These are phyloP conservation scores for Hanseniaspora meyeri DNA, from an alignment of 805 yeast genomes.

Conservation along the genomic window DNA sequence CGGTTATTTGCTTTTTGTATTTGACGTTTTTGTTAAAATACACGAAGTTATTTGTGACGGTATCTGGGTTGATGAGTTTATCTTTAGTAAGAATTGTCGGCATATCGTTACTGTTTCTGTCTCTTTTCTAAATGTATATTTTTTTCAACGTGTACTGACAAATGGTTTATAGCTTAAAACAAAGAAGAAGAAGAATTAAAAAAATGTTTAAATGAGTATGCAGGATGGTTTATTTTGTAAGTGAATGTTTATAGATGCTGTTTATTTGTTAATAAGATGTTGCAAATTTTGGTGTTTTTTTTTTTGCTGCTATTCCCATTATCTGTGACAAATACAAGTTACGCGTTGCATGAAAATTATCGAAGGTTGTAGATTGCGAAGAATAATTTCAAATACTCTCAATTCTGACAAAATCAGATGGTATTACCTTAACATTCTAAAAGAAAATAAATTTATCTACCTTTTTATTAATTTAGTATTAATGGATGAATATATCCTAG, in stretches of 20 bases:
- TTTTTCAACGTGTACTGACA: background rate
- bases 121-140: too few species aligned
- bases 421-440: too few species aligned
- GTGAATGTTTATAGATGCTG: too few species aligned
- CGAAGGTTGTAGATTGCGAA: too few species aligned
- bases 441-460: too few species aligned
- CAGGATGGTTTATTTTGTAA: too few species aligned
- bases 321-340: too few species aligned
- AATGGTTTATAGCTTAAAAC: background rate
- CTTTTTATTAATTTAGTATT: too few species aligned
- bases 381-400: too few species aligned
- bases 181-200: background rate
- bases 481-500: too few species aligned
- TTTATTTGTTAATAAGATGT: background rate
- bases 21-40: background rate
- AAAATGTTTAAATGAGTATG: too few species aligned
- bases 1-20: background rate
- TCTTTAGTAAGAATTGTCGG: background rate
- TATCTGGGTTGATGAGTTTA: background rate
- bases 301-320: background rate
- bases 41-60: constrained; percentile 1
- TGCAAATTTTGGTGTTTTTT: background rate
- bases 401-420: too few species aligned
- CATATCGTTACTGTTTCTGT: background rate
- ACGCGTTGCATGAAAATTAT: background rate